Evolutionary conservation across 83 land plant species (phyloP).

Genomic region (Thuja plicata): DNA sequence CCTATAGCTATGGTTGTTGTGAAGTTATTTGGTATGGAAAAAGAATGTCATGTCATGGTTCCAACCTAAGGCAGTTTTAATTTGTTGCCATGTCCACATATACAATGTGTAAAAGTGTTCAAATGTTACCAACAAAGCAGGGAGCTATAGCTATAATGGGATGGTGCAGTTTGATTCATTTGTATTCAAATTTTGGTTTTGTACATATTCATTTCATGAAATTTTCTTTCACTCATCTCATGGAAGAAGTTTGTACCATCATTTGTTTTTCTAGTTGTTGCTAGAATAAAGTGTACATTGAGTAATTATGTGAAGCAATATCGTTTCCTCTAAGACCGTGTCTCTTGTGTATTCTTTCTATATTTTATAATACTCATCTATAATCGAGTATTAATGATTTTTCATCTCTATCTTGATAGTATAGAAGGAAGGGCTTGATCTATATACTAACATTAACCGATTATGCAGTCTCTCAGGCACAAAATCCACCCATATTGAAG

Average conservation of each 20-base stretch:
- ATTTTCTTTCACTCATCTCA: background rate
- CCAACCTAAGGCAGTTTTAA: background rate
- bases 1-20: constrained; percentile 11
- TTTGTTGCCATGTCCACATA: background rate
- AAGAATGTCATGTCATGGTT: constrained; percentile 11
- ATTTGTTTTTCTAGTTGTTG: background rate
- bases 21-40: background rate
- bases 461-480: no score
- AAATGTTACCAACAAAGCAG: background rate
- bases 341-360: no score
- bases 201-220: background rate
- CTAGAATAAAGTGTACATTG: background rate
- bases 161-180: background rate
- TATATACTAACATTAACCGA: no score
- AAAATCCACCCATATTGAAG: no score
- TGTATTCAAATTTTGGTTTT: background rate
- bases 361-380: no score
- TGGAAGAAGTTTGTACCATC: background rate
- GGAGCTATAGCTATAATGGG: background rate
- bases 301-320: background rate
- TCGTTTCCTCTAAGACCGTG: no score
- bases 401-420: no score
- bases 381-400: no score
- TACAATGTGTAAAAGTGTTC: background rate
- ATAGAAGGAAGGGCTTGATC: no score